Conservation (phyloP, 805 yeast species). For the Ogataea ramenticola region DNA sequence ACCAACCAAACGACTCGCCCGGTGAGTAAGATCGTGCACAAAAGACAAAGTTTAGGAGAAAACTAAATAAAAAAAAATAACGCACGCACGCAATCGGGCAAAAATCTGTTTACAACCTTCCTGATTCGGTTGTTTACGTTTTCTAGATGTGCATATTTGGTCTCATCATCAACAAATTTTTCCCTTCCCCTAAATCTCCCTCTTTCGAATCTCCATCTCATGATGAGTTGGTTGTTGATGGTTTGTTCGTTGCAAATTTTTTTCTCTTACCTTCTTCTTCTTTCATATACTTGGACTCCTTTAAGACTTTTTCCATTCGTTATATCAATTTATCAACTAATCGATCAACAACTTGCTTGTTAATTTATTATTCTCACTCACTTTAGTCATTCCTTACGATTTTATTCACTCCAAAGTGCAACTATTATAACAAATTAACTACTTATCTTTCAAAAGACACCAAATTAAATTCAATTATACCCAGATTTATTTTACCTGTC, state of each 20-base stretch:
- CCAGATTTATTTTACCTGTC: no score
- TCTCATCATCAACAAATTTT: background rate
- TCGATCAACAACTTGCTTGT: background rate
- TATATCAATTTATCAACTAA: background rate
- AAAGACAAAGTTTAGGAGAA: no score
- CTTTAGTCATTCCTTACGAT: constrained; percentile 6
- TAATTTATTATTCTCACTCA: constrained; percentile 1
- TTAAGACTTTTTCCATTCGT: no score
- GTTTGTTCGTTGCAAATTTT: no score
- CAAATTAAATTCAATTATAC: background rate
- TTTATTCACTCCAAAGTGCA: background rate
- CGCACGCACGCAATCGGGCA: no score
- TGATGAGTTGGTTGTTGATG: background rate
- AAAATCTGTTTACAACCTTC: background rate
- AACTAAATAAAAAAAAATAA: no score
- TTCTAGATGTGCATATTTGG: background rate
- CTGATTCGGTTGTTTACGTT: background rate
- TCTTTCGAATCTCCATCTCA: background rate
- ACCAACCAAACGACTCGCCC: no score
- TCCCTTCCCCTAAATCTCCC: background rate
- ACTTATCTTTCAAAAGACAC: background rate
- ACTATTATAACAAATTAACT: background rate
- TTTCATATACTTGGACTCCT: no score
- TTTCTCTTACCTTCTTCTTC: background rate
- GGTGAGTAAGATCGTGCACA: no score